phyloP scores from a whole-genome alignment of 176 grass and related monocot species.

The Calamus simplicifolius region DNA sequence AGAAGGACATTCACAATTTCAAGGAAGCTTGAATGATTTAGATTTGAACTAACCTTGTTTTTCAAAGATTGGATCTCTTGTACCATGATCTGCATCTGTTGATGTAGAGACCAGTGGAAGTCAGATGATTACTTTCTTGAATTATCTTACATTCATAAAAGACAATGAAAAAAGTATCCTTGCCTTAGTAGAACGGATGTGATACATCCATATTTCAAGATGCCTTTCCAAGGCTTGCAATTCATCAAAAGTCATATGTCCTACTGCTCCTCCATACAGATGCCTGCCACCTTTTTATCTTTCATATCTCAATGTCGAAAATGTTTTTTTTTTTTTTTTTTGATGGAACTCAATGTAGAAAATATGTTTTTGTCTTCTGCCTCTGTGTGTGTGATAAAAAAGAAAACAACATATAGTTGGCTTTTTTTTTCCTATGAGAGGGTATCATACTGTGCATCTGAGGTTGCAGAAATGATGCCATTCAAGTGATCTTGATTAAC shows the following conservation, averaged over 20 bases:
- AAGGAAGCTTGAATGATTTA: background rate
- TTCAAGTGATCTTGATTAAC: too few relatives aligned
- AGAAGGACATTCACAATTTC: too few relatives aligned
- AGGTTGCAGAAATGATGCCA: too few relatives aligned
- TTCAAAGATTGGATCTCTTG: conserved; percentile 60
- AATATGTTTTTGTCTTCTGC: too few relatives aligned
- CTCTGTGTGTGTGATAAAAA: too few relatives aligned
- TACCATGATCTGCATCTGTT: conserved; percentile 78
- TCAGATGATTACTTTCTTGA: too few relatives aligned
- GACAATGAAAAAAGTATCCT: background rate
- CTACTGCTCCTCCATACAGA: conserved; percentile 38
- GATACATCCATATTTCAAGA: conserved; percentile 61
- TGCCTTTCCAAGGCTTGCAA: conserved; percentile 65
- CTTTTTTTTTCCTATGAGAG: too few relatives aligned
- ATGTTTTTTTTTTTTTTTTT: too few relatives aligned
- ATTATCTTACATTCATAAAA: background rate
- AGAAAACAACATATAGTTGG: too few relatives aligned
- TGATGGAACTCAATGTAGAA: too few relatives aligned
- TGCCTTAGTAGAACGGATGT: conserved; percentile 49
- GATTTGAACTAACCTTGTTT: conserved; percentile 50
- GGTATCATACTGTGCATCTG: too few relatives aligned
- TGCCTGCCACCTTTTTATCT: conserved; percentile 32
- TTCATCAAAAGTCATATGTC: conserved; percentile 56
- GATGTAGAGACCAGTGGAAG: background rate
- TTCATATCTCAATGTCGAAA: too few relatives aligned